A percentile compares a stretch with the other conserved stretches of the same genome.
These are phyloP conservation scores for Eimeria tenella DNA, from an alignment of 169 alveolate species.

Conservation along the genomic window DNA sequence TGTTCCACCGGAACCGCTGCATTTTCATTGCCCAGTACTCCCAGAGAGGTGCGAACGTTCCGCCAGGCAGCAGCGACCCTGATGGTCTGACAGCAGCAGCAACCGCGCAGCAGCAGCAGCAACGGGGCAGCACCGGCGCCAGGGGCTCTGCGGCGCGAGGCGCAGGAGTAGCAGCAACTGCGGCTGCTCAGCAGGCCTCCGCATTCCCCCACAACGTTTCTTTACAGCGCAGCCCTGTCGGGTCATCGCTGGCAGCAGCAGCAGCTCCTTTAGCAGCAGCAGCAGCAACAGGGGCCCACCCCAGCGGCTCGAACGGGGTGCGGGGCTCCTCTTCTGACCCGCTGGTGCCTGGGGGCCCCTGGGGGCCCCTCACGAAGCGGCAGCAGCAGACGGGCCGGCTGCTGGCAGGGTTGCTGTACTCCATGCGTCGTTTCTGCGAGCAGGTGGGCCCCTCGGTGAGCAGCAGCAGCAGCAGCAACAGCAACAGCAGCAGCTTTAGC, in stretches of 20 bases:
- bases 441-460: constrained; percentile 33
- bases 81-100: constrained; percentile 22
- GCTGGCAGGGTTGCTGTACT: constrained; percentile 59
- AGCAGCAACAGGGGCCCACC: background rate
- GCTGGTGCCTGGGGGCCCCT: background rate
- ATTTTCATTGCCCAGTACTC: constrained; percentile 36
- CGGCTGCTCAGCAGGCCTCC: background rate
- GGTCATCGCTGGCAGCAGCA: constrained; percentile 8
- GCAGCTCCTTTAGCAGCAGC: constrained; percentile 10
- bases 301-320: background rate
- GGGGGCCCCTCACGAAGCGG: background rate
- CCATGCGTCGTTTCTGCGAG: constrained; percentile 75
- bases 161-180: constrained; percentile 10
- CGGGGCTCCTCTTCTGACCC: background rate
- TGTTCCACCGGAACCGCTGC: constrained; percentile 56
- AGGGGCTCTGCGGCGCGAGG: background rate
- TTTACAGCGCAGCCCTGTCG: background rate
- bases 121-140: constrained; percentile 17
- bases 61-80: background rate
- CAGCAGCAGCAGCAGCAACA: constrained; percentile 55
- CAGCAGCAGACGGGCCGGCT: constrained; percentile 63
- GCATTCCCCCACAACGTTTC: background rate
- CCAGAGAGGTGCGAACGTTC: background rate
- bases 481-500: constrained; percentile 66
- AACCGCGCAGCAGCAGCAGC: constrained; percentile 5